Base-by-base conservation (phyloP, 768 basidiomycete species). In the Calocybe cyanea region DNA sequence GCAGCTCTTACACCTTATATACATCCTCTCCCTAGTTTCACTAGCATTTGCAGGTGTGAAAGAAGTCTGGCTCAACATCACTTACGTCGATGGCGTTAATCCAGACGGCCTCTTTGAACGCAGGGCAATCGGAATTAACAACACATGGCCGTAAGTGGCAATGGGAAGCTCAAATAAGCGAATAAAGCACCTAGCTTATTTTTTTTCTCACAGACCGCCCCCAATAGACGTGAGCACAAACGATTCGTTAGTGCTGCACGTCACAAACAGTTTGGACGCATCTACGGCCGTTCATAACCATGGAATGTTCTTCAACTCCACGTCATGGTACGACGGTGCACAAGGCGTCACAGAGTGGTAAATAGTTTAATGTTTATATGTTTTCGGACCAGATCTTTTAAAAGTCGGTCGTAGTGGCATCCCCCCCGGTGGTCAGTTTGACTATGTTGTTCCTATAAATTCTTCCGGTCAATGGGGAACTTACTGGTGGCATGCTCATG, bases 281-380 rank as follows among this genome's bases (percentile, higher is more conserved):
- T 76, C 83, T 0, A 77, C 87, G 0, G 75, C 84, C 0, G 67
- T 97, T 13, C 95, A 98, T 63, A 87, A 94, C 59, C 94, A 96
- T 66, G 95, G 95, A 51, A 90, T 95, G 85, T 92, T 82, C 68
- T 92, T 96, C 74, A 94, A 93, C 62, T 75, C 78, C 1, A 77
- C 87, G 0, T 77, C 80, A 14, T 96, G 88, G 83, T 85, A 84
- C 73, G 95, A 98, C 63, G 95, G 95, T 30, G 92, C 95, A 0
- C 64, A 78, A 24, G 80, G 75, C 5, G 81, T 92, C 31, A 77
- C 86, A 0, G 90, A 97, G 70, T 98, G 92, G 89, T 87, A 14
- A 20, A 48, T 41, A 8, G 15, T 33, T 44, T 11, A 46, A 13
- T 20, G 28, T 32, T 17, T 14, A 32, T 13, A 3, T 28, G 18